phyloP scores from a whole-genome alignment of 306 rosid species.

The Inga leiocalycina region DNA sequence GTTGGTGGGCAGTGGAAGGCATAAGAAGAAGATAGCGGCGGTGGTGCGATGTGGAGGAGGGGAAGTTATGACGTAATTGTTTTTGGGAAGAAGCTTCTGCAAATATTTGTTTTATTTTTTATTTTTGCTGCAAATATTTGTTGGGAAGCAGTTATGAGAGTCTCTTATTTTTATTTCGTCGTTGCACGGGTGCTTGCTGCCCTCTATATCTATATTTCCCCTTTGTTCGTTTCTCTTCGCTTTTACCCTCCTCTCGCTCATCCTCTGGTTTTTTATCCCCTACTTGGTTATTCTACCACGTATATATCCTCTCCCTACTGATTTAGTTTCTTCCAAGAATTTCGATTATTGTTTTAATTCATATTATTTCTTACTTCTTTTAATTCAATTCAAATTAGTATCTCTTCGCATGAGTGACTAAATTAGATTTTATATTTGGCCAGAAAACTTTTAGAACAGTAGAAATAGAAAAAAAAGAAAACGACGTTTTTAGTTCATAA shows the following conservation, averaged over 20 bases:
- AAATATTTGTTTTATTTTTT: too few species aligned
- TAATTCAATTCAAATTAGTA: background rate
- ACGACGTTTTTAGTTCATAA: too few species aligned
- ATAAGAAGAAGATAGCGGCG: background rate
- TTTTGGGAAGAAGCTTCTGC: background rate
- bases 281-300: background rate
- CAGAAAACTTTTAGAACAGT: too few species aligned
- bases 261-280: background rate
- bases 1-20: constrained; percentile 30
- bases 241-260: background rate
- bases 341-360: too few species aligned
- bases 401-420: background rate
- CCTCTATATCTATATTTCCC: constrained; percentile 22
- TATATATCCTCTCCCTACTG: background rate
- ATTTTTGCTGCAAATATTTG: background rate
- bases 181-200: constrained; percentile 71
- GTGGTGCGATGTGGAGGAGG: background rate
- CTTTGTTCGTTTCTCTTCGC: constrained; percentile 35
- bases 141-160: background rate
- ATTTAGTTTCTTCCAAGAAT: background rate
- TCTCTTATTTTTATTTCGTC: constrained; percentile 31
- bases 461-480: too few species aligned
- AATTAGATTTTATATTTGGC: background rate
- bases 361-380: background rate
- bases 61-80: background rate